These are phyloP conservation scores for Castanea crenata DNA, from an alignment of 306 rosid genomes.

Conservation along the genomic window DNA sequence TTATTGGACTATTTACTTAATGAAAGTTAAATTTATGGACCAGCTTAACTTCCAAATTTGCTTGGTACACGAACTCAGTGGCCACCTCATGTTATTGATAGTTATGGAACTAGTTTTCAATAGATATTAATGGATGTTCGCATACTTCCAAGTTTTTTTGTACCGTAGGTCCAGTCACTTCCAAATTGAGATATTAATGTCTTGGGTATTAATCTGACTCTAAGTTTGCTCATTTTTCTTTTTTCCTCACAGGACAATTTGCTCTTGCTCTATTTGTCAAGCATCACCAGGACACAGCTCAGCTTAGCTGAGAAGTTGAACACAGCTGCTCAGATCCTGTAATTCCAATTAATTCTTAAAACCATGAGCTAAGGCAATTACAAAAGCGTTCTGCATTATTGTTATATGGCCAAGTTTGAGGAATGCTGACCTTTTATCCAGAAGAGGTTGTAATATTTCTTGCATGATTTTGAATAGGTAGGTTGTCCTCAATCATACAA, in stretches of 20 bases:
- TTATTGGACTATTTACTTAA: not conserved
- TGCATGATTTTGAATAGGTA: slow-evolving; percentile 27
- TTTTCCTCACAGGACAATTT: slow-evolving; percentile 60
- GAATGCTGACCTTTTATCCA: not conserved
- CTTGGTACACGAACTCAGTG: not conserved
- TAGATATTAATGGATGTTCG: not conserved
- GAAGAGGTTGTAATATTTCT: slow-evolving; percentile 23
- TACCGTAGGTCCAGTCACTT: not conserved
- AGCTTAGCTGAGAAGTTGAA: slow-evolving; percentile 87
- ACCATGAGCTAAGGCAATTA: slow-evolving; percentile 3
- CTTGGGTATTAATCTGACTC: not conserved
- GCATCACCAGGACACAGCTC: slow-evolving; percentile 87
- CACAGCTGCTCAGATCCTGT: slow-evolving; percentile 95
- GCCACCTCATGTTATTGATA: not conserved
- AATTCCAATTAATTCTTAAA: slow-evolving; percentile 3
- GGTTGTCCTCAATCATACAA: slow-evolving; percentile 7
- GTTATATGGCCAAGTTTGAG: slow-evolving; percentile 10
- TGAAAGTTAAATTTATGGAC: not conserved
- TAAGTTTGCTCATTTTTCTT: not conserved
- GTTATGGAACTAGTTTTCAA: not conserved
- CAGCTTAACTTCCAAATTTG: not conserved
- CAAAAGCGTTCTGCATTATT: not conserved
- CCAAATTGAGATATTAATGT: not conserved
- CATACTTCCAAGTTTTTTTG: not conserved
- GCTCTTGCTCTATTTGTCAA: slow-evolving; percentile 80